These are phyloP conservation scores for Colletotrichum sp. DNA, from an alignment of 2,329 filamentous ascomycete genomes.

Conservation along the genomic window DNA sequence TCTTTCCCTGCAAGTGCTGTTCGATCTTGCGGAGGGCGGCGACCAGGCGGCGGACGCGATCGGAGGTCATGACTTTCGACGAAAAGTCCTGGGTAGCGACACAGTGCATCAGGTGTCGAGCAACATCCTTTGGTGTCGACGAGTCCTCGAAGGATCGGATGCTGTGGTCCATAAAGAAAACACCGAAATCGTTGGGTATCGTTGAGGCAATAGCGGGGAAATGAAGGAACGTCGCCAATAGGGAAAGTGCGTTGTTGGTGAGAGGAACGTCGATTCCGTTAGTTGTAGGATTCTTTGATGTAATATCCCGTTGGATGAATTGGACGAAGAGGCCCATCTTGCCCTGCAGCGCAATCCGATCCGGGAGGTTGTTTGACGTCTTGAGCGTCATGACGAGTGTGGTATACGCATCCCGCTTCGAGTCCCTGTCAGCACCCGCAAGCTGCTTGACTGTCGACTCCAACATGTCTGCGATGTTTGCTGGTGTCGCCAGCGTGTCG, in stretches of 20 bases:
- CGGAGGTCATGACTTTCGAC: slow-evolving; percentile 72
- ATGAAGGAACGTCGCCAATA: slow-evolving; percentile 79
- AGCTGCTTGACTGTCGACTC: slow-evolving; percentile 85
- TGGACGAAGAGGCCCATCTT: slow-evolving; percentile 81
- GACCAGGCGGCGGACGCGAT: slow-evolving; percentile 75
- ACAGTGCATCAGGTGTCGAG: slow-evolving; percentile 81
- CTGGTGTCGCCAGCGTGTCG: slow-evolving; percentile 41
- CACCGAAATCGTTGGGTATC: slow-evolving; percentile 78
- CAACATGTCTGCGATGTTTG: slow-evolving; percentile 78
- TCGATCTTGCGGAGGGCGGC: slow-evolving; percentile 75
- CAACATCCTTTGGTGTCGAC: slow-evolving; percentile 75
- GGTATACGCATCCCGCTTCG: slow-evolving; percentile 85
- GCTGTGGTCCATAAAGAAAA: slow-evolving; percentile 81
- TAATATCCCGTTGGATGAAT: slow-evolving; percentile 85
- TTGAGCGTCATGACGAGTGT: slow-evolving; percentile 78
- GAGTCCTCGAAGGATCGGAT: slow-evolving; percentile 75
- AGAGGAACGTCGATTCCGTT: slow-evolving; percentile 71
- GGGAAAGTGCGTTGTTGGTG: slow-evolving; percentile 76
- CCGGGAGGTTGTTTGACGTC: slow-evolving; percentile 82
- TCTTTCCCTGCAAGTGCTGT: slow-evolving; percentile 77
- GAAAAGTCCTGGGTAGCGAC: slow-evolving; percentile 82
- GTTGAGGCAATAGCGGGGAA: slow-evolving; percentile 73
- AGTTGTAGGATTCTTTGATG: slow-evolving; percentile 57
- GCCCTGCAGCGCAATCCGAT: slow-evolving; percentile 71
- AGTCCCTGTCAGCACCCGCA: slow-evolving; percentile 73